Evolutionary conservation across 1,284 basidiomycete species (phyloP).

Genomic region (Stygiomarasmius scandens): DNA sequence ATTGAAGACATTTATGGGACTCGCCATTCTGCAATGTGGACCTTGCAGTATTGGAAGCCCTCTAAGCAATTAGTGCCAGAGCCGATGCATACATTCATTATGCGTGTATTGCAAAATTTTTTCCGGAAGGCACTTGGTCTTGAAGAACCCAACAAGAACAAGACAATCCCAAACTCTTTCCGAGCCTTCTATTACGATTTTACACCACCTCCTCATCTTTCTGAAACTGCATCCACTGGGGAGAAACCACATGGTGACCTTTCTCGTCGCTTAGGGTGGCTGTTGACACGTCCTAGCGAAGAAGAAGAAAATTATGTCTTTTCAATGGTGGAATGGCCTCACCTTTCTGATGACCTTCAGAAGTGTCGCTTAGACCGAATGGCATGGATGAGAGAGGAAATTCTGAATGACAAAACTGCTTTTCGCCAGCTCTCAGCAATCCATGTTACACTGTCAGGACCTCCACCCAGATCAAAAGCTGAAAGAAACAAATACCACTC

Average conservation of each 20-base stretch:
- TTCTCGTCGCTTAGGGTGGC: background rate
- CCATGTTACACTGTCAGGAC: background rate
- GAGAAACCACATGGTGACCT: background rate
- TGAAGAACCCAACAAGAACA: background rate
- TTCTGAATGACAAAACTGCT: background rate
- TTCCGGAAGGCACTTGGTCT: background rate
- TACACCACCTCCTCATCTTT: background rate
- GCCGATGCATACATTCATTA: slow-evolving; percentile 2
- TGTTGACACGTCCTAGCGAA: background rate
- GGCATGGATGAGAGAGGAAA: background rate
- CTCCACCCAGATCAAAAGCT: background rate
- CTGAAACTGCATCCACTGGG: background rate
- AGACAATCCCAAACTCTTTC: background rate
- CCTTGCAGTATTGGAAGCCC: slow-evolving; percentile 3
- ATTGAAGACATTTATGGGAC: background rate
- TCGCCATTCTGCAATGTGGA: slow-evolving; percentile 2
- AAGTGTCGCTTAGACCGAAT: background rate
- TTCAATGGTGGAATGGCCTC: slow-evolving; percentile 1
- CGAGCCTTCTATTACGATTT: background rate
- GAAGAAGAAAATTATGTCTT: background rate
- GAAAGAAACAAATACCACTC: background rate
- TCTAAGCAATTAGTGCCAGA: background rate
- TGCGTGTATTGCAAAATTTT: background rate
- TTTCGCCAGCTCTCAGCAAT: background rate
- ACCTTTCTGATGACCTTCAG: background rate